Evolutionary conservation across 192 early-diverging fungal species (phyloP), one percentile per base, ranked within the genome.

Genomic region (Chytriomyces sp.): DNA sequence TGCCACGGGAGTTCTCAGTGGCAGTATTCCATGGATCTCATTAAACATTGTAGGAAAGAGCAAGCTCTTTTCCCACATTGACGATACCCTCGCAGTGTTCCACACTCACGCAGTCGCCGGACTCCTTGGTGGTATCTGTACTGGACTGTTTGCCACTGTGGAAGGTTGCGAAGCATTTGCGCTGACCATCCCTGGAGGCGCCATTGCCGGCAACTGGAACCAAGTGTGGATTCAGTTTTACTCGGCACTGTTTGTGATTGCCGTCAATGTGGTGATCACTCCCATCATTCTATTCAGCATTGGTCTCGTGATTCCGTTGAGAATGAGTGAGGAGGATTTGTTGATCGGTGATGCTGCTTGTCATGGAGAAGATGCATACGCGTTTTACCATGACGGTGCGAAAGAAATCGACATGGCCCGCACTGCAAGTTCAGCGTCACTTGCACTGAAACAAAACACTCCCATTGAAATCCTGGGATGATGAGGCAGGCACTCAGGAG

Each of bases 261-360:
- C 63, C 13, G 24, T 64, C 11, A 64, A 64, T 3, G 11, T 91
- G 69, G 79, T 79, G 7, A 70, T 91, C 24, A 85, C 90, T 28
- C 88, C 79, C 50, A 66, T 88, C 18, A 74, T 91, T 45, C 84
- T 91, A 43, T 75, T 80, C 35, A 77, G 76, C 26, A 91, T 91
- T 85, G 80, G 88, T 75, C 77, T 69, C 67, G 80, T 91, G 28
- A 87, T 89, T 26, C 77, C 85, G 10, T 79, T 89, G 64, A 81
- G 82, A 53, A 78, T 91, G 74, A 86, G 86, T 61, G 79, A 89
- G 60, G 77, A 84, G 63, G 63, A 64, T 26, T 64, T 64, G 63
- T 16, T 64, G 13, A 64, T 64, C 6, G 63, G 63, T 28, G 63
- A 64, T 26, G 63, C 63, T 26, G 63, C 63, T 23, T 64, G 63